phyloP scores from a whole-genome alignment of 2,329 filamentous ascomycete species.

The Arachnopeziza araneosa region DNA sequence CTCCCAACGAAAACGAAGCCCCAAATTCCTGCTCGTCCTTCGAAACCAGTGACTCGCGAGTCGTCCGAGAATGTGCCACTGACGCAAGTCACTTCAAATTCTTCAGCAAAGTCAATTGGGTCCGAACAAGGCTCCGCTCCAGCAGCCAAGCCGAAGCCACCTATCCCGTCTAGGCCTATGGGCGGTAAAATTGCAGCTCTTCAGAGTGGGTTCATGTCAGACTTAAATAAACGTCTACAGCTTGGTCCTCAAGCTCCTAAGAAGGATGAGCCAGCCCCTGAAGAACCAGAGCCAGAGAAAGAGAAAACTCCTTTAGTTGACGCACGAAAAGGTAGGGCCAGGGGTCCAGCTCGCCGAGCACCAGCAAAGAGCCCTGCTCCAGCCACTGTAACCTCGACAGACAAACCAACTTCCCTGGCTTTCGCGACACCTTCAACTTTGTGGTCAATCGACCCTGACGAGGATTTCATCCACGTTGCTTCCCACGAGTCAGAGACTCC shows the following conservation, averaged over 20 bases:
- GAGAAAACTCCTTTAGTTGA: slow-evolving; percentile 79
- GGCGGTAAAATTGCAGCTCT: slow-evolving; percentile 87
- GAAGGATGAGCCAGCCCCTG: slow-evolving; percentile 59
- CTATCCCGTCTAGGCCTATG: slow-evolving; percentile 69
- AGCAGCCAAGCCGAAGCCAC: slow-evolving; percentile 69
- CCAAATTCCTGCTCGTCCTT: slow-evolving; percentile 54
- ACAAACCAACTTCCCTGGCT: slow-evolving; percentile 10
- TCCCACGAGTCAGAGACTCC: slow-evolving; percentile 6
- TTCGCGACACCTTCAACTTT: slow-evolving; percentile 33
- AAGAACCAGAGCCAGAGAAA: slow-evolving; percentile 51
- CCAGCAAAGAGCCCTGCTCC: slow-evolving; percentile 41
- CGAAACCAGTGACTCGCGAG: slow-evolving; percentile 46
- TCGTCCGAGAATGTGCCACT: slow-evolving; percentile 29
- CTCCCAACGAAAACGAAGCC: slow-evolving; percentile 54
- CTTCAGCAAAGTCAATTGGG: slow-evolving; percentile 30
- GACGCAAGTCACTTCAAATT: slow-evolving; percentile 21
- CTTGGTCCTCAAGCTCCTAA: slow-evolving; percentile 78
- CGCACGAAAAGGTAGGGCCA: slow-evolving; percentile 83
- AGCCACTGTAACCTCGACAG: slow-evolving; percentile 4
- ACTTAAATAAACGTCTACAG: slow-evolving; percentile 83
- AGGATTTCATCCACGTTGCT: slow-evolving; percentile 33
- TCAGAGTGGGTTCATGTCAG: slow-evolving; percentile 86
- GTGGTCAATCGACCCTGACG: slow-evolving; percentile 38
- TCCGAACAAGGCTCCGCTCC: slow-evolving; percentile 39
- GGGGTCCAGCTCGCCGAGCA: slow-evolving; percentile 76